Conservation (phyloP, 768 basidiomycete genomes). For the Mycena latifolia region DNA sequence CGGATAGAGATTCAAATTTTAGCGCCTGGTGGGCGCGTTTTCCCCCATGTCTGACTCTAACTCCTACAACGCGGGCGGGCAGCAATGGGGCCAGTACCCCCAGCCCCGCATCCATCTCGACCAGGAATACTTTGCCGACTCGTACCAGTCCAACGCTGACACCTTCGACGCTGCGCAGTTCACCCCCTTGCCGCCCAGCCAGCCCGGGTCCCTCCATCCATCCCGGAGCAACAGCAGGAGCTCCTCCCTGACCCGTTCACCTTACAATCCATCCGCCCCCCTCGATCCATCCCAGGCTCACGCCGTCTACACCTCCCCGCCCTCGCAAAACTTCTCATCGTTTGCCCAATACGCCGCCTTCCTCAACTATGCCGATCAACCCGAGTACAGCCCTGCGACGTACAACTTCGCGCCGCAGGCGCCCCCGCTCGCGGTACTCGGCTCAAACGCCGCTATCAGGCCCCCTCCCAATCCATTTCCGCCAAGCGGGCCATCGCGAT, state of each 20-base stretch:
- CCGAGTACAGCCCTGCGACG: conserved; percentile 27
- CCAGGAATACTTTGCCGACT: conserved; percentile 44
- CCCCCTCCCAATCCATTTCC: conserved; percentile 10
- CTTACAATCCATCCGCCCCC: conserved; percentile 29
- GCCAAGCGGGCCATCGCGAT: not conserved
- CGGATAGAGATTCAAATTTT: no score
- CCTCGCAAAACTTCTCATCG: conserved; percentile 15
- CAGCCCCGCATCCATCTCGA: conserved; percentile 49
- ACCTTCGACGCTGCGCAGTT: conserved; percentile 35
- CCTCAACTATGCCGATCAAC: conserved; percentile 30
- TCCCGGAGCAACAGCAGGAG: conserved; percentile 10
- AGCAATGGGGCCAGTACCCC: conserved; percentile 30
- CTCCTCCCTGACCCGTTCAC: conserved; percentile 19
- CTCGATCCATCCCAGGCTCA: conserved; percentile 11
- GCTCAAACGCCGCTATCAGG: no score
- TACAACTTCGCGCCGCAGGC: conserved; percentile 34
- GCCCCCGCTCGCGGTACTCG: no score
- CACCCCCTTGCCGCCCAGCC: conserved; percentile 11
- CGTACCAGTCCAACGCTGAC: conserved; percentile 31
- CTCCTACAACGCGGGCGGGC: conserved; percentile 10
- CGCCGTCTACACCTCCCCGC: not conserved
- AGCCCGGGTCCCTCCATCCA: conserved; percentile 2
- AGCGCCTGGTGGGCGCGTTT: no score
- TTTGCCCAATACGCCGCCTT: conserved; percentile 27
- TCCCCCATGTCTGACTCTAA: conserved; percentile 25